Conservation (phyloP, 805 yeast species). For the Myxozyma sirexii region DNA sequence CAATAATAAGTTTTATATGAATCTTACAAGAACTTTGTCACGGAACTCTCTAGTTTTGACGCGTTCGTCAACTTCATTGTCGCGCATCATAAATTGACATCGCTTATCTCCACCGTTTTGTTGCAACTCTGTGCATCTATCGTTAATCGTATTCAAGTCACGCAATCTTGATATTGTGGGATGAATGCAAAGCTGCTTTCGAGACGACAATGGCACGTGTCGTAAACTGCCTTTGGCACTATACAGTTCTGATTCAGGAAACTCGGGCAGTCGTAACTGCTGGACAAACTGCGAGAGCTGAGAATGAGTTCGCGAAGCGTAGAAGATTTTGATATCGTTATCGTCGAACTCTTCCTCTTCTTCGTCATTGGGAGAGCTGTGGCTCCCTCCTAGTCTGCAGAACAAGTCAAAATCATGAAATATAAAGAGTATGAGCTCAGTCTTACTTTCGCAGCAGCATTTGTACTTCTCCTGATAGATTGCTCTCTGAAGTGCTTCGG, state of each 20-base stretch:
- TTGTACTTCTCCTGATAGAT: conserved; percentile 54
- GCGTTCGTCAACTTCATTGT: conserved; percentile 40
- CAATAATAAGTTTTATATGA: background rate
- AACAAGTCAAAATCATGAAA: too few species aligned
- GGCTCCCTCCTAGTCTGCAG: conserved; percentile 5
- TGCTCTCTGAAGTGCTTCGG: conserved; percentile 38
- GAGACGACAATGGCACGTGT: conserved; percentile 74
- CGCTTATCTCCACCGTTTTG: conserved; percentile 39
- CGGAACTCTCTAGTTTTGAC: conserved; percentile 50
- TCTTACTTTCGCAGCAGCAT: conserved; percentile 47
- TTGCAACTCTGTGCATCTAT: conserved; percentile 76
- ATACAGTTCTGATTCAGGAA: conserved; percentile 57
- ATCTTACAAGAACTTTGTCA: conserved; percentile 51
- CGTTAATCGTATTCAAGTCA: conserved; percentile 65
- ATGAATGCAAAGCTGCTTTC: conserved; percentile 83
- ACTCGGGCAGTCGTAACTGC: conserved; percentile 64
- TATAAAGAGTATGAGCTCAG: background rate
- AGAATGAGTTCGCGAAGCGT: conserved; percentile 88
- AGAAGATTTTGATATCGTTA: conserved; percentile 50
- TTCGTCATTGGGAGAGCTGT: conserved; percentile 31
- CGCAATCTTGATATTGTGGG: conserved; percentile 56
- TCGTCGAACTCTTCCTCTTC: conserved; percentile 22
- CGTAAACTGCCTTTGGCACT: conserved; percentile 56
- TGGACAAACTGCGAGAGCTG: conserved; percentile 79
- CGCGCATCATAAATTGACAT: conserved; percentile 51